Percentiles rank a stretch among this genome's conserved stretches.
These are phyloP conservation scores for Diaporthe destruens DNA, from an alignment of 2,329 filamentous ascomycete genomes.

Conservation along the genomic window DNA sequence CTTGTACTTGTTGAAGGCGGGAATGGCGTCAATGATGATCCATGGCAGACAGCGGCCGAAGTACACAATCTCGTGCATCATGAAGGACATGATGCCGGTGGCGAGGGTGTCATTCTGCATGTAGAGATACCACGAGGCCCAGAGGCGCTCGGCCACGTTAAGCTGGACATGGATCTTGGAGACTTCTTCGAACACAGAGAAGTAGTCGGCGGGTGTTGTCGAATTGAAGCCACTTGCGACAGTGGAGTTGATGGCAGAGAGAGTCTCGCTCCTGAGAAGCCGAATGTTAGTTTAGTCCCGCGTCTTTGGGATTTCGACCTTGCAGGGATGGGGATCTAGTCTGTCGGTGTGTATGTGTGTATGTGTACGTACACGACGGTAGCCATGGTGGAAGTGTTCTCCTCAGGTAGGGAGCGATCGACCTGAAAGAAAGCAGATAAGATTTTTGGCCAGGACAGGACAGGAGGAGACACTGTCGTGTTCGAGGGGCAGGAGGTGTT, in stretches of 20 bases:
- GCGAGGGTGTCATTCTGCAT: constrained; percentile 98
- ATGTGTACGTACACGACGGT: constrained; percentile 39
- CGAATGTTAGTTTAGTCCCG: constrained; percentile 7
- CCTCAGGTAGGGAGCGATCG: constrained; percentile 26
- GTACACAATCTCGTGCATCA: constrained; percentile 94
- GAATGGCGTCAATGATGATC: constrained; percentile 90
- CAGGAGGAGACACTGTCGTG: neutral
- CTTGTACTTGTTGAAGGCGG: constrained; percentile 93
- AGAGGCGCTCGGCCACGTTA: constrained; percentile 87
- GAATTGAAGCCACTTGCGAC: constrained; percentile 58
- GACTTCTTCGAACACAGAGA: constrained; percentile 72
- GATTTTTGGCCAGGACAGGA: neutral
- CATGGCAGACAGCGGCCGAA: constrained; percentile 92
- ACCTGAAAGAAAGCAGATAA: neutral
- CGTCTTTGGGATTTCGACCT: neutral
- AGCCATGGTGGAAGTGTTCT: constrained; percentile 36
- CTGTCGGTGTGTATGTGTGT: neutral
- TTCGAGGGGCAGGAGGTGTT: neutral
- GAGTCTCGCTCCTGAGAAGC: constrained; percentile 40
- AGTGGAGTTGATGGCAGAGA: constrained; percentile 63
- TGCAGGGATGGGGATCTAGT: neutral
- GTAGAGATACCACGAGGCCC: constrained; percentile 96
- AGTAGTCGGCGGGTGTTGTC: constrained; percentile 61
- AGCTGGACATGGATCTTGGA: constrained; percentile 85
- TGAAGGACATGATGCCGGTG: constrained; percentile 97